Conservation (phyloP, 371 early-diverging fungal species). For the Mortierella sp. region DNA sequence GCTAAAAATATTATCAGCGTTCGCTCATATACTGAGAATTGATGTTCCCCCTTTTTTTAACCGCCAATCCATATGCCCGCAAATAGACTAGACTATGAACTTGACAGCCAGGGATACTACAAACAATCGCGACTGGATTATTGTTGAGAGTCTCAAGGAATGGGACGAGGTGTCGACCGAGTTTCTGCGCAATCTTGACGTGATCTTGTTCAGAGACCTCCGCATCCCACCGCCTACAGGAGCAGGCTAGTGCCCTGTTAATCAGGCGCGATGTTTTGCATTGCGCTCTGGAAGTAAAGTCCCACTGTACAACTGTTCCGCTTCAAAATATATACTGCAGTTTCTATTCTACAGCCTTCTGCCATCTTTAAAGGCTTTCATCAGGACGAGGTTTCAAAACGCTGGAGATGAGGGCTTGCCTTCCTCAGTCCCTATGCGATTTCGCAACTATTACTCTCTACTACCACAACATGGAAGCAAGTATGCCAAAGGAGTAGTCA, state of each 20-base stretch:
- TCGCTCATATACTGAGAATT: conserved; percentile 35
- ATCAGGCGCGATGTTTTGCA: conserved; percentile 23
- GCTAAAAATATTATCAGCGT: conserved; percentile 23
- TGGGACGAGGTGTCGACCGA: conserved; percentile 35
- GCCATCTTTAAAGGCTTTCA: conserved; percentile 10
- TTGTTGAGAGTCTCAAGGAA: conserved; percentile 35
- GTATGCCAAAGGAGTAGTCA: conserved; percentile 28
- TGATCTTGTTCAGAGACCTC: conserved; percentile 33
- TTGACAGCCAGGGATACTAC: conserved; percentile 32
- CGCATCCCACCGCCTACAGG: conserved; percentile 27
- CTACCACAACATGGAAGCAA: conserved; percentile 24
- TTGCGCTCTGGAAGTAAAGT: conserved; percentile 30
- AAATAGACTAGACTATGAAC: conserved; percentile 34
- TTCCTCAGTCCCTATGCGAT: conserved; percentile 9
- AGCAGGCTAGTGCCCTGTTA: conserved; percentile 10
- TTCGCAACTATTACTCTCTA: conserved; percentile 23
- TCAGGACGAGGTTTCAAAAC: conserved; percentile 33
- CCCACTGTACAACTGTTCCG: background rate
- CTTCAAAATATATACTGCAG: conserved; percentile 4
- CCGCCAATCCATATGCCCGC: no score
- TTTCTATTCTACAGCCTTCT: conserved; percentile 12
- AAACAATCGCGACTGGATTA: conserved; percentile 30
- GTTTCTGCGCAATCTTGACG: conserved; percentile 17
- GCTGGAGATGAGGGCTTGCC: conserved; percentile 10
- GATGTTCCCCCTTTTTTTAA: no score